Evolutionary conservation across 2,329 filamentous ascomycete genomes (phyloP).

Genomic region (Fusarium duplospermum): DNA sequence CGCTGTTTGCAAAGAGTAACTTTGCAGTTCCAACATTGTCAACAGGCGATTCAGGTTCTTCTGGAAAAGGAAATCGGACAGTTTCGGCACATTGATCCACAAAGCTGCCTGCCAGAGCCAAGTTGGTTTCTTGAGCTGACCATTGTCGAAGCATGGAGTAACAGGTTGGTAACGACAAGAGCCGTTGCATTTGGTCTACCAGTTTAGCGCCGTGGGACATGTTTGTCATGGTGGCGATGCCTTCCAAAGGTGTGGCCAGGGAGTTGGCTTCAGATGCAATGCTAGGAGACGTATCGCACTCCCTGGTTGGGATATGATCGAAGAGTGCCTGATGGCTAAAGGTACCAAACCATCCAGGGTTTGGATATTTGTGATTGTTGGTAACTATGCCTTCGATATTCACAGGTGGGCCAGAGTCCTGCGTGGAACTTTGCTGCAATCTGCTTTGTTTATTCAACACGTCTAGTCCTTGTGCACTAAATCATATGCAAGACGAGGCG

Average conservation of each 20-base stretch:
- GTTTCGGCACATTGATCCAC: background rate
- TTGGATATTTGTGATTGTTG: constrained; percentile 28
- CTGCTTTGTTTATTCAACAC: too few species aligned
- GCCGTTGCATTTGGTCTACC: background rate
- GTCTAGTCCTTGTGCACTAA: too few species aligned
- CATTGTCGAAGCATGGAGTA: background rate
- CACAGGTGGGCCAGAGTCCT: background rate
- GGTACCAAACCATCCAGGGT: constrained; percentile 39
- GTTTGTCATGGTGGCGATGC: background rate
- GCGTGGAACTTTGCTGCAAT: background rate
- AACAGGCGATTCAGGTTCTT: background rate
- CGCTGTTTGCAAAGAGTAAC: constrained; percentile 17
- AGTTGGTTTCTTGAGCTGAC: constrained; percentile 7
- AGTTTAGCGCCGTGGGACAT: constrained; percentile 6
- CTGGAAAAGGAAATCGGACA: background rate
- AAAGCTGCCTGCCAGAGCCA: constrained; percentile 7
- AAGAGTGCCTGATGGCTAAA: constrained; percentile 36
- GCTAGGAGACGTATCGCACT: background rate
- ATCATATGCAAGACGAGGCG: background rate
- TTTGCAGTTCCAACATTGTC: constrained; percentile 7
- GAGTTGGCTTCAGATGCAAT: background rate
- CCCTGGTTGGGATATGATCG: constrained; percentile 10
- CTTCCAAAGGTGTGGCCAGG: background rate
- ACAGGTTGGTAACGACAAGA: background rate
- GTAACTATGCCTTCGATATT: background rate